Percentiles rank a stretch among this genome's conserved stretches.
Conservation (phyloP, 129 eudicot genomes). For the Centella asiatica region DNA sequence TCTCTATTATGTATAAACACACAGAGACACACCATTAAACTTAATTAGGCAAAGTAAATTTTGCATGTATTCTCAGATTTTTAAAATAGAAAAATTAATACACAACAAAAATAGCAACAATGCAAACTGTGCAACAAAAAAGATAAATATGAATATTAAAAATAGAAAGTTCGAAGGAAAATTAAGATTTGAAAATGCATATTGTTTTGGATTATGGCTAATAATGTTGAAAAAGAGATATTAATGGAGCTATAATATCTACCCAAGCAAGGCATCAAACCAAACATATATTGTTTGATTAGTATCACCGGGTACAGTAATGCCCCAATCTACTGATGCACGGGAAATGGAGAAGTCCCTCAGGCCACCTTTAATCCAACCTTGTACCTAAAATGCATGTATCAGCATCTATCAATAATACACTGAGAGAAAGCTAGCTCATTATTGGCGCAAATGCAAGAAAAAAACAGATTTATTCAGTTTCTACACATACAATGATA, state of each 20-base stretch:
- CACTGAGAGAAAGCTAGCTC: neutral
- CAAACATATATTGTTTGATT: constrained; percentile 94
- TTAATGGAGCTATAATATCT: constrained; percentile 17
- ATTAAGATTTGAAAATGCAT: too few species aligned
- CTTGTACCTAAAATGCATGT: constrained; percentile 62
- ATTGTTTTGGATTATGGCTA: too few species aligned
- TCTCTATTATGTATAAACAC: too few species aligned
- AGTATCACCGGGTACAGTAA: constrained; percentile 72
- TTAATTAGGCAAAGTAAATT: too few species aligned
- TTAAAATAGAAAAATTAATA: too few species aligned
- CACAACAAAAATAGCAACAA: too few species aligned
- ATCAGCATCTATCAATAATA: constrained; percentile 5
- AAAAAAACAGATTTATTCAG: neutral
- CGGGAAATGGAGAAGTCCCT: constrained; percentile 94
- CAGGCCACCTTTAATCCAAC: constrained; percentile 85
- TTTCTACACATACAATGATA: neutral
- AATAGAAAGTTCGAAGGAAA: too few species aligned
- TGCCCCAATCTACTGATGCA: constrained; percentile 97
- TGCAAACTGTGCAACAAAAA: too few species aligned
- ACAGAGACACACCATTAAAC: too few species aligned
- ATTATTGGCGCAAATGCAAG: neutral
- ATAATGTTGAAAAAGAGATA: neutral
- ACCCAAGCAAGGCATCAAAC: constrained; percentile 99
- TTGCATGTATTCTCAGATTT: too few species aligned
- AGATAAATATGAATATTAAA: too few species aligned